Evolutionary conservation across 164 flowering plant genomes (phyloP).

Genomic region (Aristolochia californica): DNA sequence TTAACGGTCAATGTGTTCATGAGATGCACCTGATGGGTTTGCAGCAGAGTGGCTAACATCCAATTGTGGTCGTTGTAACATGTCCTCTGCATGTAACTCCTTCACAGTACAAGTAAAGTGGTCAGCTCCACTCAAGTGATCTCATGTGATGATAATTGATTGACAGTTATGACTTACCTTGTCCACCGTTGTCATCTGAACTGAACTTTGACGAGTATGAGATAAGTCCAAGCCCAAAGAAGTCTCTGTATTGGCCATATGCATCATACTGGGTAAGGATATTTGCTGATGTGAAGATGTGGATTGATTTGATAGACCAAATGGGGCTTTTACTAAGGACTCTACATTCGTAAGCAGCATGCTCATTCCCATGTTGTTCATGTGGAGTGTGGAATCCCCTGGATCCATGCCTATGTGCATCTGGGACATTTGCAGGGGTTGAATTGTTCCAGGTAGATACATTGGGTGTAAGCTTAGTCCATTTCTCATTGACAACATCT

Average conservation of each 20-base stretch:
- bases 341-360: not conserved
- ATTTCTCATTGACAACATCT: slow-evolving; percentile 6
- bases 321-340: not conserved
- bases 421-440: not conserved
- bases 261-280: not conserved
- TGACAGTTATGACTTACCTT: not conserved
- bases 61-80: not conserved
- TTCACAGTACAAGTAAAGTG: not conserved
- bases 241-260: not conserved
- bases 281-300: not conserved
- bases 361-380: not conserved
- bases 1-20: no score
- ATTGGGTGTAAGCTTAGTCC: not conserved
- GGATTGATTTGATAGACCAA: not conserved
- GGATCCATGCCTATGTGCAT: not conserved
- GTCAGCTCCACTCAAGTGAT: not conserved
- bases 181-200: not conserved
- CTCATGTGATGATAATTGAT: not conserved
- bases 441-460: slow-evolving; percentile 2
- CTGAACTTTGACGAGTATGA: not conserved
- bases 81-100: not conserved
- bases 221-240: not conserved
- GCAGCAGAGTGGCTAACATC: not conserved
- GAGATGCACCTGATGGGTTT: not conserved
- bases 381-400: not conserved